Evolutionary conservation across 2,329 filamentous ascomycete genomes (phyloP).

Genomic region (Blumeriella jaapii): DNA sequence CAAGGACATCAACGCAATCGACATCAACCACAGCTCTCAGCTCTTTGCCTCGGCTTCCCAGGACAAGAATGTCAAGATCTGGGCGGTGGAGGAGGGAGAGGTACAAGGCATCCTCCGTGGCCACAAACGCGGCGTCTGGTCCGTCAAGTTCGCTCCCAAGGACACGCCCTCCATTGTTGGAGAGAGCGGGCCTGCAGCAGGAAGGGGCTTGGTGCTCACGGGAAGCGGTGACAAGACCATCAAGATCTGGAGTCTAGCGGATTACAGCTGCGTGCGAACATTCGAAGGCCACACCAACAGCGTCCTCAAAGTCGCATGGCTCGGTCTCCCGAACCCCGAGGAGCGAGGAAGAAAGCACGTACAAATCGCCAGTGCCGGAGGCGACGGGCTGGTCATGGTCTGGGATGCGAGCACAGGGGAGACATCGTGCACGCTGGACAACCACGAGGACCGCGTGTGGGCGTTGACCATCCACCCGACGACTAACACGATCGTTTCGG

Average conservation of each 20-base stretch:
- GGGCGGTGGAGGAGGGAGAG: slow-evolving; percentile 82
- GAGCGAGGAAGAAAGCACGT: slow-evolving; percentile 47
- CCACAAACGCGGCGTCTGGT: slow-evolving; percentile 93
- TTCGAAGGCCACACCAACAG: slow-evolving; percentile 96
- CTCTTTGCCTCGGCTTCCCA: slow-evolving; percentile 94
- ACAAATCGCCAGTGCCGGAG: slow-evolving; percentile 75
- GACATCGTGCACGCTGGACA: slow-evolving; percentile 80
- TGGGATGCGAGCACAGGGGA: slow-evolving; percentile 87
- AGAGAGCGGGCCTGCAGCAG: slow-evolving; percentile 59
- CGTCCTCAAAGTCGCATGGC: slow-evolving; percentile 86
- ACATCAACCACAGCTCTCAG: slow-evolving; percentile 61
- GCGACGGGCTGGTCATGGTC: slow-evolving; percentile 90
- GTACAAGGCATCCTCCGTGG: slow-evolving; percentile 84
- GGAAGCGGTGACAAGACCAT: slow-evolving; percentile 94
- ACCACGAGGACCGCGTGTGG: slow-evolving; percentile 95
- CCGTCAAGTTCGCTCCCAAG: slow-evolving; percentile 76
- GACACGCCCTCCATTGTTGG: slow-evolving; percentile 63
- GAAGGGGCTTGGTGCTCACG: slow-evolving; percentile 74
- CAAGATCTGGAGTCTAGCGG: slow-evolving; percentile 85
- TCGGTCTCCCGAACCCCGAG: slow-evolving; percentile 41
- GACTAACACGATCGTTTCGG: slow-evolving; percentile 70
- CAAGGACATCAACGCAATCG: slow-evolving; percentile 95
- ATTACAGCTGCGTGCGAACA: slow-evolving; percentile 86
- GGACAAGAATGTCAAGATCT: slow-evolving; percentile 94
- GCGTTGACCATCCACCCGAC: slow-evolving; percentile 63